A percentile compares a stretch with the other conserved stretches of the same genome.
These are phyloP conservation scores for Knufia petricola DNA, from an alignment of 2,329 filamentous ascomycete species.

Conservation along the genomic window DNA sequence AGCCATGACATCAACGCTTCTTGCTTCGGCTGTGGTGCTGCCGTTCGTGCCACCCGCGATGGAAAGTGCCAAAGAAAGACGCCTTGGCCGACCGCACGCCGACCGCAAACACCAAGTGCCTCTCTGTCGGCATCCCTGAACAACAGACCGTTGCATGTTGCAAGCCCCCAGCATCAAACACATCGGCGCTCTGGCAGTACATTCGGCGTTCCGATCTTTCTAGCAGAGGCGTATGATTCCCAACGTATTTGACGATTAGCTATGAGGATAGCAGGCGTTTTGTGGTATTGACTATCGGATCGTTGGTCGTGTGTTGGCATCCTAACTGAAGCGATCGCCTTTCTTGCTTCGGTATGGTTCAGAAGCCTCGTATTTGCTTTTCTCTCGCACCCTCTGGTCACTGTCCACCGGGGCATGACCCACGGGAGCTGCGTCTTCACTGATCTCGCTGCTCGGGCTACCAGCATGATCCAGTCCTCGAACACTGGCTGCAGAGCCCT, in stretches of 20 bases:
- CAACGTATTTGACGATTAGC: background rate
- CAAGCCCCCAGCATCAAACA: background rate
- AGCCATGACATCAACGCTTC: conserved; percentile 26
- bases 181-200: background rate
- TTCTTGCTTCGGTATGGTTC: conserved; percentile 67
- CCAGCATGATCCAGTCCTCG: conserved; percentile 44
- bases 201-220: background rate
- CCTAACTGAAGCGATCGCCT: conserved; percentile 73
- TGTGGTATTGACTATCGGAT: background rate
- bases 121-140: conserved; percentile 20
- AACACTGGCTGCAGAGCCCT: conserved; percentile 19
- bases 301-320: conserved; percentile 2
- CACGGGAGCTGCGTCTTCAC: conserved; percentile 74
- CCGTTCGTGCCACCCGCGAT: conserved; percentile 40
- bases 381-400: conserved; percentile 57
- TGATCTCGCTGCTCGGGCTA: conserved; percentile 63
- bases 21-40: conserved; percentile 35
- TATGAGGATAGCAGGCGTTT: no score
- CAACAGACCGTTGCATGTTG: background rate
- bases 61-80: conserved; percentile 36
- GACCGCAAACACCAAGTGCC: conserved; percentile 28
- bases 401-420: conserved; percentile 68
- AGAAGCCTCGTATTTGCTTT: conserved; percentile 80
- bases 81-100: conserved; percentile 29
- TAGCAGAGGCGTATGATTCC: background rate